A percentile compares a stretch with the other conserved stretches of the same genome.
phyloP scores from a whole-genome alignment of 805 yeast genomes.

The Teunomyces aglyptinius region DNA sequence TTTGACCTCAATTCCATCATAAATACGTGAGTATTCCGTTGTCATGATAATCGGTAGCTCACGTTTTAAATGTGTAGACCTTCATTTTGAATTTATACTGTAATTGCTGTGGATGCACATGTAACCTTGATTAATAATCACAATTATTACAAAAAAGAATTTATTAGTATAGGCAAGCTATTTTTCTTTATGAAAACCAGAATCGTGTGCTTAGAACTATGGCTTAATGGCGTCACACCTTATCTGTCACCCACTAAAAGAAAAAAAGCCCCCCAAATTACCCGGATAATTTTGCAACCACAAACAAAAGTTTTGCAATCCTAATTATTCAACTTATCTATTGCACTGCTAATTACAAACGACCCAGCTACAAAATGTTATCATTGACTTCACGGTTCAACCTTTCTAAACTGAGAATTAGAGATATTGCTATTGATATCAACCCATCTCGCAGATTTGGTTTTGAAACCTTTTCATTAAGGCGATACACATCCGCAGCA shows the following conservation, averaged over 20 bases:
- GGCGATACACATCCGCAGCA: background rate
- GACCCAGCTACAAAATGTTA: constrained; percentile 1
- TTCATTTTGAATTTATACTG: background rate
- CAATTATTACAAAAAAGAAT: background rate
- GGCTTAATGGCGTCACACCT: background rate
- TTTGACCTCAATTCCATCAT: background rate
- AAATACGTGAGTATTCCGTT: background rate
- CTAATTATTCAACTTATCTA: background rate
- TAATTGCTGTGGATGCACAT: background rate
- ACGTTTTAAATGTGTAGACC: background rate
- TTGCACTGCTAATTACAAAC: background rate
- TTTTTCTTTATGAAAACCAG: too few species aligned
- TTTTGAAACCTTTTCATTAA: background rate
- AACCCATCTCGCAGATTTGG: background rate
- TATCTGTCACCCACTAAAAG: background rate
- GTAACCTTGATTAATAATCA: background rate
- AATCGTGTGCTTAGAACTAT: background rate
- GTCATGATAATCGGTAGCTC: background rate
- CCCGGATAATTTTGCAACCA: constrained; percentile 4
- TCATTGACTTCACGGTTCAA: background rate
- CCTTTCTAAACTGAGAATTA: background rate
- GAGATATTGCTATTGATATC: background rate
- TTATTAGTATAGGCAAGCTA: background rate
- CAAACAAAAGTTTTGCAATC: background rate
- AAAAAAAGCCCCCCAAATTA: background rate